These are phyloP conservation scores for Russula brevipes DNA, from an alignment of 768 basidiomycete genomes.

Conservation along the genomic window DNA sequence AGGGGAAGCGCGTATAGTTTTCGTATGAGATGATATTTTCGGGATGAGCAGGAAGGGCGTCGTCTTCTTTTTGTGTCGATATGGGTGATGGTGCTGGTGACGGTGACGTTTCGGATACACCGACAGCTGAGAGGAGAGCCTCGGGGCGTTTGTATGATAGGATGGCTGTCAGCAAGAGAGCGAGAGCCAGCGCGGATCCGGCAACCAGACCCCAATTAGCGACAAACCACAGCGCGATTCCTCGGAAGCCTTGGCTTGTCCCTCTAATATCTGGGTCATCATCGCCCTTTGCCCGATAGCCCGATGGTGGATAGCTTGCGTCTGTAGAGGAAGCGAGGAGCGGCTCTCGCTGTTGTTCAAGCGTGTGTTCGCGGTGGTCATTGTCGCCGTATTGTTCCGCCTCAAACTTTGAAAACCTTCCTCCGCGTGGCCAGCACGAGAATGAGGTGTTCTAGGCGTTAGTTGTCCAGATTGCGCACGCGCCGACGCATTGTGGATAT, in stretches of 20 bases:
- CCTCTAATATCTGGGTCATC: slow-evolving; percentile 30
- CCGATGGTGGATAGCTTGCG: slow-evolving; percentile 35
- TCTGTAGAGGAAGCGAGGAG: slow-evolving; percentile 42
- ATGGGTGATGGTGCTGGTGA: slow-evolving; percentile 21
- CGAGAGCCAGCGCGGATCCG: slow-evolving; percentile 41
- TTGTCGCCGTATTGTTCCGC: slow-evolving; percentile 40
- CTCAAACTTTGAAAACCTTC: slow-evolving; percentile 48
- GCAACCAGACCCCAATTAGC: slow-evolving; percentile 38
- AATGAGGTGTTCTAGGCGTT: slow-evolving; percentile 61
- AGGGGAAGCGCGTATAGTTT: slow-evolving; percentile 55
- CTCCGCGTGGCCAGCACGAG: slow-evolving; percentile 53
- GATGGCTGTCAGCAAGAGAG: slow-evolving; percentile 43
- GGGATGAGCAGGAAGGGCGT: slow-evolving; percentile 23
- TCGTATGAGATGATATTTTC: slow-evolving; percentile 44
- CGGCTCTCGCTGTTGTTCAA: slow-evolving; percentile 38
- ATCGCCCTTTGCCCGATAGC: slow-evolving; percentile 41
- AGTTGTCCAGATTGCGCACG: slow-evolving; percentile 24
- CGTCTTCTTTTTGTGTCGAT: slow-evolving; percentile 25
- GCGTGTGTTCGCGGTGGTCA: slow-evolving; percentile 35
- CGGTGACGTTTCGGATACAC: slow-evolving; percentile 27
- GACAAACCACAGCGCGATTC: slow-evolving; percentile 19
- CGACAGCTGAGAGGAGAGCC: slow-evolving; percentile 42
- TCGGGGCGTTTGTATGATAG: slow-evolving; percentile 50
- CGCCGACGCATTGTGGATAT: slow-evolving; percentile 9
- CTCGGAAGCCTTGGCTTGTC: slow-evolving; percentile 9